Percentiles rank a stretch among this genome's conserved stretches.
Conservation (phyloP, 768 basidiomycete genomes). For the Gyrodon lividus region DNA sequence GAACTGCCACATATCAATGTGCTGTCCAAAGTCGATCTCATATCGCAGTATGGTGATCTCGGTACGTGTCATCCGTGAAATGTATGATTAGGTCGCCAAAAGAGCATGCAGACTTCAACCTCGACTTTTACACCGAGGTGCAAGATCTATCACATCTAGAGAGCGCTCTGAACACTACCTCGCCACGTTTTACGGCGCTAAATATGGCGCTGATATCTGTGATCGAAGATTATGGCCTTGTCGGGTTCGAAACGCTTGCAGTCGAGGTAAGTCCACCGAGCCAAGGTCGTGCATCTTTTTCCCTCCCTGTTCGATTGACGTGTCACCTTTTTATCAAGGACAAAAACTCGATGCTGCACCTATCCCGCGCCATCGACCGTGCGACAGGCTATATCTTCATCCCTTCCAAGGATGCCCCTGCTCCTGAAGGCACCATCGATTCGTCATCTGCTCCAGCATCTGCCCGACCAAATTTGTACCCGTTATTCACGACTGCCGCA, state of each 20-base stretch:
- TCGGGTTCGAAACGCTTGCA: conserved; percentile 95
- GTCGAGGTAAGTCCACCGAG: conserved; percentile 66
- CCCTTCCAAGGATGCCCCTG: conserved; percentile 43
- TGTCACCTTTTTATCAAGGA: conserved; percentile 52
- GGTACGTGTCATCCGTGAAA: conserved; percentile 48
- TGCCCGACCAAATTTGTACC: conserved; percentile 60
- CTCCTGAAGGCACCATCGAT: conserved; percentile 33
- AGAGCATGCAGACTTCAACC: conserved; percentile 76
- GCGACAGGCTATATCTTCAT: conserved; percentile 91
- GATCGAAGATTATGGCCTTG: conserved; percentile 90
- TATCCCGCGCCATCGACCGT: conserved; percentile 81
- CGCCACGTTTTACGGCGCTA: conserved; percentile 70
- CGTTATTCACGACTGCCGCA: conserved; percentile 65
- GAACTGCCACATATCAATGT: conserved; percentile 99
- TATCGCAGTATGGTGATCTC: conserved; percentile 86
- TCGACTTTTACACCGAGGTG: conserved; percentile 97
- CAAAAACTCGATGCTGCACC: conserved; percentile 90
- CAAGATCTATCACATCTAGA: conserved; percentile 91
- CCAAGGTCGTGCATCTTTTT: background rate
- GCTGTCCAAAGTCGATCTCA: conserved; percentile 91
- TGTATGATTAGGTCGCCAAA: conserved; percentile 2
- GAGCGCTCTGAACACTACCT: conserved; percentile 61
- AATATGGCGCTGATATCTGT: conserved; percentile 90
- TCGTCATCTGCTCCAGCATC: conserved; percentile 35
- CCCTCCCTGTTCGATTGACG: background rate